These are phyloP conservation scores for Trichosporon faecale DNA, from an alignment of 1,284 basidiomycete species.

Conservation along the genomic window DNA sequence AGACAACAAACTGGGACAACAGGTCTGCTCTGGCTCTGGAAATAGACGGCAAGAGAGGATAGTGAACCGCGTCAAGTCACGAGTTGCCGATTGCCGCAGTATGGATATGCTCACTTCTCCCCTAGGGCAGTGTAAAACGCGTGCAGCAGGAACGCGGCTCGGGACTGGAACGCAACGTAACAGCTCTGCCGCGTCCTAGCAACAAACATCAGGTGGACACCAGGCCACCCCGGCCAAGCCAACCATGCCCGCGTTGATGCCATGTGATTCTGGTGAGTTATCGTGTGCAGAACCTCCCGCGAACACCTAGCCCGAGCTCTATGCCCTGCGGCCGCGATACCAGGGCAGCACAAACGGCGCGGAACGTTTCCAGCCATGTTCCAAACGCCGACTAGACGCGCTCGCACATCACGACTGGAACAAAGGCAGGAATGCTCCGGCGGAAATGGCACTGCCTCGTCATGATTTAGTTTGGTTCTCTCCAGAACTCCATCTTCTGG, in stretches of 20 bases:
- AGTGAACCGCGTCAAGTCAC: too few relatives aligned
- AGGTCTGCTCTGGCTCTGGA: background rate
- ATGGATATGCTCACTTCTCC: background rate
- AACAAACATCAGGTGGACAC: background rate
- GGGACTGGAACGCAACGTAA: background rate
- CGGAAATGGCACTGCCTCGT: background rate
- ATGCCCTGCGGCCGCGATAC: background rate
- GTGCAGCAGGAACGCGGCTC: background rate
- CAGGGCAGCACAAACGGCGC: background rate
- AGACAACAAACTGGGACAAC: background rate
- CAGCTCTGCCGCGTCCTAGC: background rate
- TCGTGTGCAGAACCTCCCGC: background rate
- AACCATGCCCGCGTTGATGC: too few relatives aligned
- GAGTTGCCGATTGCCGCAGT: background rate
- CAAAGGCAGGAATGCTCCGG: background rate
- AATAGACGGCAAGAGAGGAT: background rate
- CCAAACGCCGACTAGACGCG: background rate
- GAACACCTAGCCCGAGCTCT: background rate
- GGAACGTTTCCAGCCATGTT: background rate
- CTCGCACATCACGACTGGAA: background rate
- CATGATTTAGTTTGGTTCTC: background rate
- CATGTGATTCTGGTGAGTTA: too few relatives aligned
- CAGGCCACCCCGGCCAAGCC: too few relatives aligned
- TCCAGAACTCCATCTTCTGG: background rate
- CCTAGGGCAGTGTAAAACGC: background rate